Conservation (phyloP, 2,329 filamentous ascomycete genomes). For the Parastagonospora avenae region DNA sequence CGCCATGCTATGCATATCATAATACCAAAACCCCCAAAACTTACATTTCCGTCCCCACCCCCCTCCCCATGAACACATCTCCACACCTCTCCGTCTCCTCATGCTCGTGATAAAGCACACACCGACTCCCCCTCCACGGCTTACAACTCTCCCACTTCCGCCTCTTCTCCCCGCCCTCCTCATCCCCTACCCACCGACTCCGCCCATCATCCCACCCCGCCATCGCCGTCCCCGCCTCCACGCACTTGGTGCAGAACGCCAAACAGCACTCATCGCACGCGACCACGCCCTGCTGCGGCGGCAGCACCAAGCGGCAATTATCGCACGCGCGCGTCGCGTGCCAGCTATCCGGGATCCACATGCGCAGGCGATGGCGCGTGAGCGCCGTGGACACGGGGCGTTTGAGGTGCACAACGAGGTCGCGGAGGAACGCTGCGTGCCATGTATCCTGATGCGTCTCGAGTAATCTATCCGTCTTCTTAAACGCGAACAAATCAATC, state of each 20-base stretch:
- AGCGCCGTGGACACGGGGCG: constrained; percentile 50
- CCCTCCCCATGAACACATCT: constrained; percentile 36
- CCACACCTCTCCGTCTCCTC: constrained; percentile 42
- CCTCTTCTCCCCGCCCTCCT: constrained; percentile 24
- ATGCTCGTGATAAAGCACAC: constrained; percentile 47
- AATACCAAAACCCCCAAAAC: background rate
- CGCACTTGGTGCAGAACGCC: constrained; percentile 50
- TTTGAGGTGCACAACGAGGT: constrained; percentile 54
- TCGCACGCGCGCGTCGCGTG: constrained; percentile 45
- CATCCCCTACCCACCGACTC: constrained; percentile 14
- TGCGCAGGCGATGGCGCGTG: constrained; percentile 47
- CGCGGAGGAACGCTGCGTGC: constrained; percentile 55
- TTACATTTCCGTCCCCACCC: background rate
- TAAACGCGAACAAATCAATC: constrained; percentile 58
- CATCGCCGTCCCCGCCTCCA: constrained; percentile 38
- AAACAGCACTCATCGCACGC: constrained; percentile 49
- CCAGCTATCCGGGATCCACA: constrained; percentile 47
- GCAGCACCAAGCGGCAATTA: constrained; percentile 45
- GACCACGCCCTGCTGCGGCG: constrained; percentile 45
- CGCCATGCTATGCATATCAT: background rate
- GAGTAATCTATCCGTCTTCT: constrained; percentile 57
- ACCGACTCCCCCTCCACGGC: constrained; percentile 44
- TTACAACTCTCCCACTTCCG: constrained; percentile 44
- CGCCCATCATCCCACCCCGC: constrained; percentile 39
- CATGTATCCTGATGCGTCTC: constrained; percentile 54